A percentile compares a stretch with the other conserved stretches of the same genome.
Evolutionary conservation across 2,329 filamentous ascomycete species (phyloP).

Genomic region (Aspergillus terreus): DNA sequence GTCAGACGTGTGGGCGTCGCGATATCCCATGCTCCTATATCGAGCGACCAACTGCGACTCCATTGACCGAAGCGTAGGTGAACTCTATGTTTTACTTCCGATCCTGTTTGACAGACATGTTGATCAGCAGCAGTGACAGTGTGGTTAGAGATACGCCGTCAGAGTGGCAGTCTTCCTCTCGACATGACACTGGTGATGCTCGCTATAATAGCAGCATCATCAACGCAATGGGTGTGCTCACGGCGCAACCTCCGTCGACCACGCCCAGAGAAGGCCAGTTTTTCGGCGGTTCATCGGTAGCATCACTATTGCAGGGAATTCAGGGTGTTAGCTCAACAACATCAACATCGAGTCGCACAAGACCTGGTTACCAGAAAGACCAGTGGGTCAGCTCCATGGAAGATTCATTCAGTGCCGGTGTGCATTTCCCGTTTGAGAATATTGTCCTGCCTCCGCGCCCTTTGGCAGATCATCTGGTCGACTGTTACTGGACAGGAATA

Average conservation of each 20-base stretch:
- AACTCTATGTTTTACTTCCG: no score
- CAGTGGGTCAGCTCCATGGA: neutral
- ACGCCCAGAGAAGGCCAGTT: neutral
- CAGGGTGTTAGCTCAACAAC: neutral
- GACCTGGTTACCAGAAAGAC: neutral
- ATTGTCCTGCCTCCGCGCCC: slow-evolving; percentile 35
- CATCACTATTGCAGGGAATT: slow-evolving; percentile 1
- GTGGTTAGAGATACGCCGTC: neutral
- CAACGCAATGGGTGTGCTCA: slow-evolving; percentile 2
- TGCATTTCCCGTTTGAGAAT: neutral
- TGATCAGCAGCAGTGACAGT: neutral
- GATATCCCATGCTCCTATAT: slow-evolving; percentile 1
- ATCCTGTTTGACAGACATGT: no score
- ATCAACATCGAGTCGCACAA: neutral
- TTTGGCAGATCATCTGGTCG: slow-evolving; percentile 40
- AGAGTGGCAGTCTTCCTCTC: neutral
- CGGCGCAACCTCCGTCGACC: neutral
- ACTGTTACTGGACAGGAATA: slow-evolving; percentile 38
- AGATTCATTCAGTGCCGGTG: neutral
- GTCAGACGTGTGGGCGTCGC: slow-evolving; percentile 3
- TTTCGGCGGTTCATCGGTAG: neutral
- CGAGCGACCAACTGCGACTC: neutral
- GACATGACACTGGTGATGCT: neutral
- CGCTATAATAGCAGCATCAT: neutral
- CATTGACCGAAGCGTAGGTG: neutral